phyloP scores from a whole-genome alignment of 2,329 filamentous ascomycete species.

The Falciphora oryzae region DNA sequence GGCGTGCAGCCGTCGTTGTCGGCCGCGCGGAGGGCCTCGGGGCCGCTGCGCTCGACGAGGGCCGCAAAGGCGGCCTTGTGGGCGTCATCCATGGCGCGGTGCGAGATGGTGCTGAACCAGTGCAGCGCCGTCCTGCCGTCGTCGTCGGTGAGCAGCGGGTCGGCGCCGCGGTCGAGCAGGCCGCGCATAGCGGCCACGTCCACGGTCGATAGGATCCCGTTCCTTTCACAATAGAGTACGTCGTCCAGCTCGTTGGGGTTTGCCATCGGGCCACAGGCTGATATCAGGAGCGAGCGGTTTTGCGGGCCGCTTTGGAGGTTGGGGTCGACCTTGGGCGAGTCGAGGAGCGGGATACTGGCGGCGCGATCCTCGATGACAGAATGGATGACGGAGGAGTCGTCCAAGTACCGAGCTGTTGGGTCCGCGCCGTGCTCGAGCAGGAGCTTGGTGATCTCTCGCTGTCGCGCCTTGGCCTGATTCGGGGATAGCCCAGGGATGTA shows the following conservation, averaged over 20 bases:
- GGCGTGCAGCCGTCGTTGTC: not conserved
- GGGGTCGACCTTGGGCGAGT: not conserved
- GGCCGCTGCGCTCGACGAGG: not conserved
- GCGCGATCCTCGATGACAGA: not conserved
- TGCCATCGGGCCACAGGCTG: not conserved
- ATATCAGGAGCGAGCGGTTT: not conserved
- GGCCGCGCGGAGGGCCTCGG: too few relatives aligned
- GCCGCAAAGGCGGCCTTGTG: not conserved
- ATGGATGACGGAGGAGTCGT: not conserved
- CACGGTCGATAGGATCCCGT: too few relatives aligned
- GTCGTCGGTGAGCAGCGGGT: not conserved
- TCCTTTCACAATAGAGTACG: not conserved
- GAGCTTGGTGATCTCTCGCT: not conserved
- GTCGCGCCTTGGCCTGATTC: too few relatives aligned
- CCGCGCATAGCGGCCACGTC: not conserved
- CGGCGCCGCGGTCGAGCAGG: constrained; percentile 5
- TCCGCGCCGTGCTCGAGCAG: not conserved
- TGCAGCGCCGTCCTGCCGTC: not conserved
- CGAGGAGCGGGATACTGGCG: not conserved
- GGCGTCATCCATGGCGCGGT: not conserved
- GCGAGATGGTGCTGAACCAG: not conserved
- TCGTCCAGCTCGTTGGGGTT: not conserved
- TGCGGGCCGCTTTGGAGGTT: not conserved
- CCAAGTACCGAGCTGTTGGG: not conserved
- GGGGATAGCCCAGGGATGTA: not conserved